A percentile compares a stretch with the other conserved stretches of the same genome.
Conservation (phyloP, 306 rosid genomes). For the Cicer pinnatifidum region DNA sequence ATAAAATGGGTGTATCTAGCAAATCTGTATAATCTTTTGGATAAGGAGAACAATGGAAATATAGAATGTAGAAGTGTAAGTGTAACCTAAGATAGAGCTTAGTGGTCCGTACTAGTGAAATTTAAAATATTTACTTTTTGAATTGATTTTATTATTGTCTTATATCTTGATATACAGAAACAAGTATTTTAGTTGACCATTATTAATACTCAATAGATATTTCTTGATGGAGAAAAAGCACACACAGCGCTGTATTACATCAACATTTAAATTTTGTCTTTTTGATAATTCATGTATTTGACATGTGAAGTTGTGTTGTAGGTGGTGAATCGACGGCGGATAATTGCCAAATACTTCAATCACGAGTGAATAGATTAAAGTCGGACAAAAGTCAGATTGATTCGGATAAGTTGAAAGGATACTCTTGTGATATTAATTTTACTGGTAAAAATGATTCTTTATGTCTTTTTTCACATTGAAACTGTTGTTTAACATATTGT, state of each 20-base stretch:
- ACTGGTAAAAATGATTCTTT: conserved; percentile 55
- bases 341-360: conserved; percentile 94
- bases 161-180: not conserved
- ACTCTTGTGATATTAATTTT: conserved; percentile 64
- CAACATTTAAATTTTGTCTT: not conserved
- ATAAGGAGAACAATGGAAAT: not conserved
- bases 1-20: too few species aligned
- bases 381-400: conserved; percentile 76
- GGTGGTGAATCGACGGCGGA: conserved; percentile 87
- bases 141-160: conserved; percentile 5
- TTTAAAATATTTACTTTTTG: not conserved
- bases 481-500: not conserved
- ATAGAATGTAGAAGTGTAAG: conserved; percentile 5
- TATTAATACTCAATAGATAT: not conserved
- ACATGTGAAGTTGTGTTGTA: conserved; percentile 45
- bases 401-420: conserved; percentile 54
- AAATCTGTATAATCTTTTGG: not conserved
- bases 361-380: conserved; percentile 86
- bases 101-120: not conserved
- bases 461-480: conserved; percentile 13
- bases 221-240: conserved; percentile 7
- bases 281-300: conserved; percentile 37
- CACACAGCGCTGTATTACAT: not conserved
- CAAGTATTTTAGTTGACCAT: not conserved
- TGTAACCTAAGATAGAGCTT: conserved; percentile 20